These are phyloP conservation scores for Pythium vanterpoolii DNA, from an alignment of 352 stramenopile genomes.

Conservation along the genomic window DNA sequence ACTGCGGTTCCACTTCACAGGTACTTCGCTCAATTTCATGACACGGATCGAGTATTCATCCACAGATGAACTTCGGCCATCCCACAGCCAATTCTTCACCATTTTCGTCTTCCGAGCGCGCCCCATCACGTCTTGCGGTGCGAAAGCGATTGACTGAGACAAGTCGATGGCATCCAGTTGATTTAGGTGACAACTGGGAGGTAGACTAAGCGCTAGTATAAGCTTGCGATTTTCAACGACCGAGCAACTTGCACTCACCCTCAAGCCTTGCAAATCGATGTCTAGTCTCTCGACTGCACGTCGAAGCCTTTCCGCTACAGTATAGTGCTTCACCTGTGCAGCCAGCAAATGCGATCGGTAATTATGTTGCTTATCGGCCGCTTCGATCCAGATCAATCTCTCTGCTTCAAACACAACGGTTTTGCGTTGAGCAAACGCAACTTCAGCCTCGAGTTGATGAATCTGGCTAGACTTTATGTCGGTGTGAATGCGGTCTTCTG, in stretches of 20 bases:
- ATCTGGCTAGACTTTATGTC: neutral
- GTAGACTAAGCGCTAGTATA: neutral
- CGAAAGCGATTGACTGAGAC: neutral
- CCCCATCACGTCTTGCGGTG: neutral
- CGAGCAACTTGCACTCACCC: neutral
- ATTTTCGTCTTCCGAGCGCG: neutral
- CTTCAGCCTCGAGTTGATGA: neutral
- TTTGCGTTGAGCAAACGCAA: neutral
- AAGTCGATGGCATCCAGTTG: neutral
- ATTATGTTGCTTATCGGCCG: constrained; percentile 5
- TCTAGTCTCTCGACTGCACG: constrained; percentile 1
- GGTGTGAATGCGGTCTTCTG: neutral
- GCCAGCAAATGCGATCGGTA: constrained; percentile 4
- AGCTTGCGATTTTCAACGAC: neutral
- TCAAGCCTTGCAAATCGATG: too few relatives aligned
- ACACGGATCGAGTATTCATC: constrained; percentile 7
- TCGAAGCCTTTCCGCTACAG: neutral
- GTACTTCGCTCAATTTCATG: constrained; percentile 2
- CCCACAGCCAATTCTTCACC: neutral
- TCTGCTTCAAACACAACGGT: constrained; percentile 6
- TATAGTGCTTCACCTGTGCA: neutral
- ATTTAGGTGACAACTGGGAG: neutral
- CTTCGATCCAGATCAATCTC: constrained; percentile 6
- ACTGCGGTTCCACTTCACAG: constrained; percentile 3
- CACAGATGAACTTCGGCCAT: neutral